phyloP scores from a whole-genome alignment of 2,329 filamentous ascomycete genomes.

The Ophiosphaerella korrae region DNA sequence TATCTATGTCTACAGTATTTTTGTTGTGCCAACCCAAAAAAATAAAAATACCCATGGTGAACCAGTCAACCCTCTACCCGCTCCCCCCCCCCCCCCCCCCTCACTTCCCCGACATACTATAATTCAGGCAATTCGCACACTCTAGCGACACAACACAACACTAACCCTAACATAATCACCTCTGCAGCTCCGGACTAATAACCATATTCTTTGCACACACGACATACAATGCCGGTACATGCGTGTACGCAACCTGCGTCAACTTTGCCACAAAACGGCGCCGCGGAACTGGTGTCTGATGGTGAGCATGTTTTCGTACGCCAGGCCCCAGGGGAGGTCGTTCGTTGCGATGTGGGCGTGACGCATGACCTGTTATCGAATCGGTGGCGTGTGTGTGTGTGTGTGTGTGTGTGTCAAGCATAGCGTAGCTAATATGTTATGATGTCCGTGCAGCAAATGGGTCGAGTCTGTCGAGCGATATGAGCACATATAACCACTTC shows the following conservation, averaged over 20 bases:
- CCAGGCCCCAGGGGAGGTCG: slow-evolving; percentile 25
- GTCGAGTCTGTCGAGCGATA: no score
- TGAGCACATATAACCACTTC: slow-evolving; percentile 29
- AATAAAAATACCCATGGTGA: no score
- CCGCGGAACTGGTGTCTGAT: slow-evolving; percentile 42
- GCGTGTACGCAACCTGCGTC: slow-evolving; percentile 47
- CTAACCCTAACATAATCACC: no score
- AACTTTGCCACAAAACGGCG: slow-evolving; percentile 38
- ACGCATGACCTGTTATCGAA: slow-evolving; percentile 6
- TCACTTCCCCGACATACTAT: slow-evolving; percentile 31
- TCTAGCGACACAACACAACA: no score
- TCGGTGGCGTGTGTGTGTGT: no score
- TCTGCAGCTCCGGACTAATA: slow-evolving; percentile 37
- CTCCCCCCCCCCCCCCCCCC: slow-evolving; percentile 5
- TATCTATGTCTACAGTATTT: no score
- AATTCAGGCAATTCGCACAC: slow-evolving; percentile 41
- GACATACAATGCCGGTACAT: slow-evolving; percentile 48
- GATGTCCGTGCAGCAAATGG: no score
- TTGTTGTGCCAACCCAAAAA: no score
- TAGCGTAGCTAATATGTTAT: no score
- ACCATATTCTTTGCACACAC: slow-evolving; percentile 44
- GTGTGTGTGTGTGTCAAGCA: no score
- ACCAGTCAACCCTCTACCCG: no score
- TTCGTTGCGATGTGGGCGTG: slow-evolving; percentile 22
- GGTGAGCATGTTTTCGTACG: slow-evolving; percentile 17